These are phyloP conservation scores for Kentomonas sorsogonicus DNA, from an alignment of 208 protist species.

Conservation along the genomic window DNA sequence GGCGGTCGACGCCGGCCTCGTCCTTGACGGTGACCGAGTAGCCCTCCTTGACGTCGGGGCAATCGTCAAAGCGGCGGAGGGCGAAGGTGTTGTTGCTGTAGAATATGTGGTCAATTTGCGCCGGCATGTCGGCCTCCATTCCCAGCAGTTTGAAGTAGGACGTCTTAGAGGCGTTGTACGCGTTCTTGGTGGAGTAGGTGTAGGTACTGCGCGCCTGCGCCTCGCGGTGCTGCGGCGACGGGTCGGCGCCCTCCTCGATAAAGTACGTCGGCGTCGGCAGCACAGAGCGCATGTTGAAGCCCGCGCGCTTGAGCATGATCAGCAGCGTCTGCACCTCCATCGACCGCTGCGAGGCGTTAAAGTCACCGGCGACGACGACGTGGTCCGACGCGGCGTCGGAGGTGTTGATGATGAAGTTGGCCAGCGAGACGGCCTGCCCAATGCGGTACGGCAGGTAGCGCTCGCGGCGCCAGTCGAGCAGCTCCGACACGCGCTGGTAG, in stretches of 20 bases:
- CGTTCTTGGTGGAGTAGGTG: conserved; percentile 73
- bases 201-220: conserved; percentile 23
- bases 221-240: conserved; percentile 13
- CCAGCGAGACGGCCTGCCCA: conserved; percentile 73
- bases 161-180: conserved; percentile 67
- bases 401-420: conserved; percentile 67
- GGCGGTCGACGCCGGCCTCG: conserved; percentile 16
- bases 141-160: conserved; percentile 76
- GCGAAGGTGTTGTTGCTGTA: conserved; percentile 39
- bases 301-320: conserved; percentile 56
- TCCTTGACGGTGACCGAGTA: conserved; percentile 32
- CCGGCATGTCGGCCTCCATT: conserved; percentile 60
- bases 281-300: conserved; percentile 63
- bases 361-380: conserved; percentile 83
- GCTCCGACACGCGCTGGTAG: conserved; percentile 60
- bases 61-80: conserved; percentile 56
- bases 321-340: conserved; percentile 79
- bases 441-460: conserved; percentile 76
- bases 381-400: conserved; percentile 56
- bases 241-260: background rate
- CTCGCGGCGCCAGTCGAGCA: conserved; percentile 60
- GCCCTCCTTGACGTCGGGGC: conserved; percentile 45
- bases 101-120: conserved; percentile 88
- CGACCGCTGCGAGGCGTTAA: conserved; percentile 76
- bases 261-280: conserved; percentile 32